Percentiles rank a stretch among this genome's conserved stretches.
phyloP scores from a whole-genome alignment of 257 asterid species.

The Salvia miltiorrhiza region DNA sequence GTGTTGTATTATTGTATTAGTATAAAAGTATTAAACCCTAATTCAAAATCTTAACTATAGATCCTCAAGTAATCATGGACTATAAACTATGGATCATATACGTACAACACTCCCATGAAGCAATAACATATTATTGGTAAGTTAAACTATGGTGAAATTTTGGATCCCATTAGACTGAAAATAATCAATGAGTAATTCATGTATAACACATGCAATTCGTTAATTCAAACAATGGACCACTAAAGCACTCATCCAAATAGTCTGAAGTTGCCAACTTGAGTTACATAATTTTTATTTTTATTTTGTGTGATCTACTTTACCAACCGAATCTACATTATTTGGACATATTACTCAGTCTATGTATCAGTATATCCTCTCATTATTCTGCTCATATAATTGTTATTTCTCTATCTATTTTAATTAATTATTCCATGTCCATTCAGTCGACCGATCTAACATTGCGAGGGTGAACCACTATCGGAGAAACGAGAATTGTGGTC shows the following conservation, averaged over 20 bases:
- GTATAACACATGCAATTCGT: too few relatives aligned
- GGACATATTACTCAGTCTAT: not conserved
- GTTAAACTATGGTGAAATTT: not conserved
- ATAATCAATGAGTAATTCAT: not conserved
- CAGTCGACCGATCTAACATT: too few relatives aligned
- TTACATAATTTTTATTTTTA: not conserved
- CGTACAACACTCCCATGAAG: not conserved
- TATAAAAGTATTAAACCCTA: not conserved
- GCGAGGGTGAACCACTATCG: too few relatives aligned
- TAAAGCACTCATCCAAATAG: conserved; percentile 14
- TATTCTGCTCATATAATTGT: not conserved
- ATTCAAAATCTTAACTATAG: not conserved
- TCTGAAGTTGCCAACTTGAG: conserved; percentile 1
- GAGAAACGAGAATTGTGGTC: too few relatives aligned
- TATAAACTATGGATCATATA: not conserved
- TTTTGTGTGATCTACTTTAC: not conserved
- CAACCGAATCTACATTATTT: conserved; percentile 6
- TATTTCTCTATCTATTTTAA: not conserved
- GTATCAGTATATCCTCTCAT: not conserved
- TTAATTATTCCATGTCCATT: not conserved
- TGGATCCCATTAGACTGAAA: not conserved
- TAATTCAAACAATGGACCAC: conserved; percentile 26
- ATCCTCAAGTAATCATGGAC: not conserved
- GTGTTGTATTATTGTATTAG: not conserved
- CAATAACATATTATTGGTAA: not conserved